Conservation (phyloP, 2,329 filamentous ascomycete genomes). For the Chaetomium sp. region DNA sequence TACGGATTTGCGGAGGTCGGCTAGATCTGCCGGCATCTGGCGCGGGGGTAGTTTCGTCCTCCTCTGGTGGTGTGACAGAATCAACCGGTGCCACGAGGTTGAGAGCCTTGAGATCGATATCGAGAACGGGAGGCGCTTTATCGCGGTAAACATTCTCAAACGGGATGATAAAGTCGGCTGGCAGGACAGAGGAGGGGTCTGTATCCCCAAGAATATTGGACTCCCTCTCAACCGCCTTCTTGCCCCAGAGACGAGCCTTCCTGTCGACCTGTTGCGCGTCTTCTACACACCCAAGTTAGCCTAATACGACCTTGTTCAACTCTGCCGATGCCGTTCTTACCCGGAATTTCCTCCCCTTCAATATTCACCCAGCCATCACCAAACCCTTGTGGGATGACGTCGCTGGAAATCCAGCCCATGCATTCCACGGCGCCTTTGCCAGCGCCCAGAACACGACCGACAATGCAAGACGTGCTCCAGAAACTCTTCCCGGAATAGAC, state of each 20-base stretch:
- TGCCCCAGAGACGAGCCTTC: conserved; percentile 64
- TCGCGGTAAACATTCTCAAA: conserved; percentile 57
- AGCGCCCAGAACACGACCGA: conserved; percentile 66
- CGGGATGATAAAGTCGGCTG: conserved; percentile 65
- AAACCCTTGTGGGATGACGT: conserved; percentile 55
- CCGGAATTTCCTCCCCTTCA: conserved; percentile 55
- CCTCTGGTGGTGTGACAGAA: conserved; percentile 49
- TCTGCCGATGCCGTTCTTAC: conserved; percentile 41
- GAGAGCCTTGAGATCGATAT: conserved; percentile 54
- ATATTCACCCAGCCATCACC: conserved; percentile 62
- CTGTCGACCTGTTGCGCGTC: conserved; percentile 54
- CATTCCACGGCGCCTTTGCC: conserved; percentile 64
- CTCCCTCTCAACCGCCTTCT: conserved; percentile 60
- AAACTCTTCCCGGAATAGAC: conserved; percentile 66
- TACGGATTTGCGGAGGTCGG: conserved; percentile 39
- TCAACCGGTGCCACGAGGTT: conserved; percentile 51
- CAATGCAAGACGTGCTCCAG: conserved; percentile 68
- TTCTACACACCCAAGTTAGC: conserved; percentile 42
- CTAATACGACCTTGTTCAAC: not conserved
- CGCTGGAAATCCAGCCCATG: conserved; percentile 69
- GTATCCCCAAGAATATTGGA: conserved; percentile 62
- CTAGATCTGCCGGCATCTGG: conserved; percentile 41
- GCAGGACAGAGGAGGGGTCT: conserved; percentile 56
- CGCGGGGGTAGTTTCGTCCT: conserved; percentile 44
- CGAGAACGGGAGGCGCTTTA: conserved; percentile 50